A percentile compares a stretch with the other conserved stretches of the same genome.
Conservation (phyloP, 441 rosid species). For the Capsella rubella region DNA sequence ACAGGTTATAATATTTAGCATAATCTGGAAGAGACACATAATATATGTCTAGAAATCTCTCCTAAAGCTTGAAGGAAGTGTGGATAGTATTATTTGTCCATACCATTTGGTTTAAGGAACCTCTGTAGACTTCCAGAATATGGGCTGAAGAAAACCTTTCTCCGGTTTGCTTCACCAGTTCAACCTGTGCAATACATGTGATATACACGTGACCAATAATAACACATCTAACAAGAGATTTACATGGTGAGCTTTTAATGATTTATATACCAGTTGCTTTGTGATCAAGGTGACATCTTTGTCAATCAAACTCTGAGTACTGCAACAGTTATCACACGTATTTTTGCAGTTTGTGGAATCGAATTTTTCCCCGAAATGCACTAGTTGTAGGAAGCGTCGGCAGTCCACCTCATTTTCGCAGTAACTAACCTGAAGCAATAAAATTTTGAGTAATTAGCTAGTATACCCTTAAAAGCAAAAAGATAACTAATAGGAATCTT, state of each 20-base stretch:
- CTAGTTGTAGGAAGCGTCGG: conserved; percentile 85
- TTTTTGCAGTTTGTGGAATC: conserved; percentile 70
- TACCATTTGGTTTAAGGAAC: conserved; percentile 87
- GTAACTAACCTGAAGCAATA: conserved; percentile 81
- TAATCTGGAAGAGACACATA: conserved; percentile 26
- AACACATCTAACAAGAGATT: conserved; percentile 31
- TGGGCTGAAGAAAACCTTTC: conserved; percentile 86
- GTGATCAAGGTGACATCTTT: conserved; percentile 87
- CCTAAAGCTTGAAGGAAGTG: conserved; percentile 6
- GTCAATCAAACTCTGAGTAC: conserved; percentile 62
- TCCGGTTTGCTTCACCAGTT: conserved; percentile 76
- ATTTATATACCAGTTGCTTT: conserved; percentile 79
- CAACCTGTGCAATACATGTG: conserved; percentile 60
- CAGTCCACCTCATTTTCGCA: conserved; percentile 97
- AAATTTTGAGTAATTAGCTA: conserved; percentile 35
- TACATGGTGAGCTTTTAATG: conserved; percentile 18
- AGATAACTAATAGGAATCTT: conserved; percentile 5
- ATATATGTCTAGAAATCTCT: conserved; percentile 26
- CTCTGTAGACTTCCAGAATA: conserved; percentile 89
- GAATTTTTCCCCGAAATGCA: conserved; percentile 94
- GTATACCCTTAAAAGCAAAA: conserved; percentile 25
- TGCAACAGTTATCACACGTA: conserved; percentile 93
- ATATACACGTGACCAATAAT: conserved; percentile 9
- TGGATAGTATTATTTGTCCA: conserved; percentile 32
- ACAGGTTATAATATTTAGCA: neutral